Base-by-base conservation (phyloP, 169 alveolate genomes). In the Plasmodium blacklocki region DNA sequence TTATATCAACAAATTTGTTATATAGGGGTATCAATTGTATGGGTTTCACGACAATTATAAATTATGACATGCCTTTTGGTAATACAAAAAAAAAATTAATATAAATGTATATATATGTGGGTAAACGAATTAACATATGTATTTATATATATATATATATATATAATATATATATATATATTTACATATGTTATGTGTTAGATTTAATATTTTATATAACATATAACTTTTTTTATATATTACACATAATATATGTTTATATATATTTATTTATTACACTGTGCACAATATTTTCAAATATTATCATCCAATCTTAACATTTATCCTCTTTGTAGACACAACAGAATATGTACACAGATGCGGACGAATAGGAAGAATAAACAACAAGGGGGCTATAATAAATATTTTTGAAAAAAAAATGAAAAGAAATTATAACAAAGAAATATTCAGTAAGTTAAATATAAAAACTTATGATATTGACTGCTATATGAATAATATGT, bases 361-460 rank as follows among this genome's bases (percentile, higher is more conserved):
- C 43, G 91, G 91, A 45, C 29, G 91, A 67, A 83, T 83, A 26
- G 91, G 91, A 15, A 83, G 91, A 62, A 71, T 83, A 19, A 83
- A 71, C 73, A 83, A 83, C 63, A 83, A 83, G 43, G 91, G 91
- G 11, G 72, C 78, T 26, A 59, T 83, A 7, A 68, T 83, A 32
- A 83, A 83, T 45, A 83, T 83, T 26, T 83, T 83, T 49, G 91
- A 83, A 32, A 39, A 58, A 52, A 60, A 73, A 45, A 54, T 56
- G 15, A 70, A 50, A 50, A 50, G 85, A 59, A 83, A 19, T 18
- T 83, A 83, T 29, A 56, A 14, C 5, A 21, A 66, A 32, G 32
- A 49, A 50, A 83, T 83, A n/a, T 83, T 83, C 29, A 68, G 60
- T 4, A 83, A 68, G 39, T 39, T 83, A 73, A 63, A 73, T 66